These are phyloP conservation scores for Tetracentron sinense DNA, from an alignment of 164 flowering plant species.

Conservation along the genomic window DNA sequence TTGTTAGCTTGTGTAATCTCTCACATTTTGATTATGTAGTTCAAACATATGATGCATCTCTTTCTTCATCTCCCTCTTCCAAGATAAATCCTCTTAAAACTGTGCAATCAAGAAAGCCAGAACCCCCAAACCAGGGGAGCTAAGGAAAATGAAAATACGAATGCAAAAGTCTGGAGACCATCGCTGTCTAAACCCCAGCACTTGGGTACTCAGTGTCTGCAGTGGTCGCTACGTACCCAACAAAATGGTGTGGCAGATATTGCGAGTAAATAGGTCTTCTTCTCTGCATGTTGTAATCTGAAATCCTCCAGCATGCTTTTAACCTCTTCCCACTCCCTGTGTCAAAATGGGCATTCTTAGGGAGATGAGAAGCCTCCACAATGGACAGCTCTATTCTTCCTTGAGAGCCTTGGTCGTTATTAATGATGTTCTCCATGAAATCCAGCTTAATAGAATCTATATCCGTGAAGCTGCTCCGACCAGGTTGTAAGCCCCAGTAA, in stretches of 20 bases:
- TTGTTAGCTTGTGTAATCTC: too few relatives aligned
- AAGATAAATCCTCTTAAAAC: too few relatives aligned
- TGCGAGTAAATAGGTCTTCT: conserved; percentile 13
- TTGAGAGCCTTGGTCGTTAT: conserved; percentile 27
- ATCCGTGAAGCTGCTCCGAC: conserved; percentile 17
- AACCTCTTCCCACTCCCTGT: conserved; percentile 7
- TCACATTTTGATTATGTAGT: too few relatives aligned
- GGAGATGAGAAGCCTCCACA: conserved; percentile 31
- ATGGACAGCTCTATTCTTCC: conserved; percentile 39
- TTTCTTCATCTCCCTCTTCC: too few relatives aligned
- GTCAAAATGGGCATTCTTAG: conserved; percentile 17
- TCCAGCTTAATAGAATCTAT: conserved; percentile 27
- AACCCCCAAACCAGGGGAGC: too few relatives aligned
- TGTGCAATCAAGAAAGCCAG: too few relatives aligned
- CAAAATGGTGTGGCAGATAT: conserved; percentile 12
- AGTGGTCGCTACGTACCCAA: conserved; percentile 10
- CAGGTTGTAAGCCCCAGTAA: conserved; percentile 52
- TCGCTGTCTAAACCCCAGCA: conserved; percentile 2
- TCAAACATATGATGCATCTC: too few relatives aligned
- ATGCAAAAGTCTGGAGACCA: neutral
- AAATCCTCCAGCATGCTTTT: conserved; percentile 15
- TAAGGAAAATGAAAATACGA: neutral
- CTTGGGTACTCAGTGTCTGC: neutral
- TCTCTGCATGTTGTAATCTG: conserved; percentile 3
- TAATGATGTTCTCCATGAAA: conserved; percentile 30